Evolutionary conservation across 352 stramenopile genomes (phyloP), one percentile per base, ranked within the genome.

Genomic region (Phytophthora boehmeriae): DNA sequence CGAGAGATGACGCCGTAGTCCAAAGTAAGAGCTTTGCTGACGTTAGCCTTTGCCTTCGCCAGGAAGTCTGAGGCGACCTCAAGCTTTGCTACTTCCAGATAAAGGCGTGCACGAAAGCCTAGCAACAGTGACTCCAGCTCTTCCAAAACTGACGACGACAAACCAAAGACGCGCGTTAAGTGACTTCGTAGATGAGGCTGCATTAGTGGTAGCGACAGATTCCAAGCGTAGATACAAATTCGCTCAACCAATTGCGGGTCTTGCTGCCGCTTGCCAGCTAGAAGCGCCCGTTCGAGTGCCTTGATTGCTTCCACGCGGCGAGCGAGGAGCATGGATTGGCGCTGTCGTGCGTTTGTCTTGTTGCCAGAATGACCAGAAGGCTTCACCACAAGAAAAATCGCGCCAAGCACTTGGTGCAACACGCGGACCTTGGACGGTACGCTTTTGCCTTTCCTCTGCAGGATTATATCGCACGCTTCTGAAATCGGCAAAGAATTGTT

Each of bases 21-120:
- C 22, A 93, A 53, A 22, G 44, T 52, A 2, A 93, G 56, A 19
- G 80, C 86, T 54, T 91, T 84, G 11, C 58, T 78, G 1, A 88
- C 70, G 30, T 88, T 86, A 3, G 61, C 47, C 22, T 79, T 75
- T 0, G 91, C 90, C 45, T 97, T 97, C n/a, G 65, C 73, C 8
- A 97, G 59, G 53, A 96, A 97, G 45, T 97, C 87, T 2, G 76
- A 81, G 1, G 60, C 63, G n/a, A 96, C 58, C 38, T 98, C 89
- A n/a, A 95, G 75, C 54, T 95, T 96, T 4, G 78, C 75, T 0
- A 95, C 67, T 70, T 98, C 91, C 16, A 96, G 55, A 50, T 95
- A 78, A 8, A 97, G 54, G 20, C 93, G 77, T 8, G 88, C 84
- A 20, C 90, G 87, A 5, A 97, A 73, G 22, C 71, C 71, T 13